These are phyloP conservation scores for Closterium sp. DNA, from an alignment of 139 green algal genomes.

Conservation along the genomic window DNA sequence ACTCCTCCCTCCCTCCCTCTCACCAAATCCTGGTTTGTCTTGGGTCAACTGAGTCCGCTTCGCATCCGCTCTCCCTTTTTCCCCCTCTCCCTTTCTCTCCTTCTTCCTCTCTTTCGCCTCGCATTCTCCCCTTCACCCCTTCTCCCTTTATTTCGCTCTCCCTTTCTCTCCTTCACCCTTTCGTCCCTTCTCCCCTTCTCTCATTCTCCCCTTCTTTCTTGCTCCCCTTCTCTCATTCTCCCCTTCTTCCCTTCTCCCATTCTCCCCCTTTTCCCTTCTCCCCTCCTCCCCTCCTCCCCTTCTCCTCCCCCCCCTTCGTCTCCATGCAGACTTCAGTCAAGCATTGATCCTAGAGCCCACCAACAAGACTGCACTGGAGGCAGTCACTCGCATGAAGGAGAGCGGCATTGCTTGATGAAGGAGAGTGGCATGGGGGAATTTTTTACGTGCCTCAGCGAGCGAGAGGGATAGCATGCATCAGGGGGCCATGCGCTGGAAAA, in stretches of 20 bases:
- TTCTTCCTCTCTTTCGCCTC: neutral
- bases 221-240: neutral
- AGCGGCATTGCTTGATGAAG: no score
- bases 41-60: no score
- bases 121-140: neutral
- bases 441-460: no score
- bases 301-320: neutral
- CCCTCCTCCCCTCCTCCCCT: neutral
- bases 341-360: constrained; percentile 40
- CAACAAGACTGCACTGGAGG: constrained; percentile 27
- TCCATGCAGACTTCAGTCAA: constrained; percentile 38
- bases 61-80: neutral
- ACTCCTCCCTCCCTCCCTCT: no score
- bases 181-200: neutral
- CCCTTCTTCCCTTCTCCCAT: neutral
- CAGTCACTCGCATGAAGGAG: neutral
- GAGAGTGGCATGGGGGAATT: no score
- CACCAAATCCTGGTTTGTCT: no score
- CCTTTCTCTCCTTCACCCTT: neutral
- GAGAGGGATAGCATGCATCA: no score
- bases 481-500: no score
- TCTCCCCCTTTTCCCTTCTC: neutral
- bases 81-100: neutral
- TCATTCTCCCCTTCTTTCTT: neutral
- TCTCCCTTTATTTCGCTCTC: no score